Evolutionary conservation across 1,139 yeast genomes (phyloP).

Genomic region (Suhomyces yuchorum): DNA sequence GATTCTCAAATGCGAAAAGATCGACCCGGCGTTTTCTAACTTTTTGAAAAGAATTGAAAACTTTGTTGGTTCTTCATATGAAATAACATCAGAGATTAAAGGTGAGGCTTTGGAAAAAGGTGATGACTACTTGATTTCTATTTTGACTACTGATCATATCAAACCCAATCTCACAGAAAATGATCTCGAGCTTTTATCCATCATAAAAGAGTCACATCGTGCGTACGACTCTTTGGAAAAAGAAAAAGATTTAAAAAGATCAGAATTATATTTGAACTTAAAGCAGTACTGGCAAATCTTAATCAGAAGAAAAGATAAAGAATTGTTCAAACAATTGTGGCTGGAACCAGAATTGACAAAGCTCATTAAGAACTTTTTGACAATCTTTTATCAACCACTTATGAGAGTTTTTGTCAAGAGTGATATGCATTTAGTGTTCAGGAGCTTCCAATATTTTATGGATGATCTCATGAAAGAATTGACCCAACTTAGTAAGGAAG

Average conservation of each 20-base stretch:
- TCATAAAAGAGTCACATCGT: conserved; percentile 22
- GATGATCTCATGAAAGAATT: conserved; percentile 62
- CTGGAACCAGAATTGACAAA: conserved; percentile 77
- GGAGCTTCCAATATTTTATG: conserved; percentile 71
- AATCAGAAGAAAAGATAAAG: conserved; percentile 73
- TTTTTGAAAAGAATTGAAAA: conserved; percentile 31
- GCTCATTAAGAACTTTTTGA: conserved; percentile 68
- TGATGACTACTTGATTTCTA: conserved; percentile 29
- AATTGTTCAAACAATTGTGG: conserved; percentile 75
- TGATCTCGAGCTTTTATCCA: conserved; percentile 4
- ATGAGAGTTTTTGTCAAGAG: conserved; percentile 76
- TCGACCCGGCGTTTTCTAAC: conserved; percentile 22
- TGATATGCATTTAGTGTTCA: conserved; percentile 72
- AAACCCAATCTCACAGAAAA: conserved; percentile 19
- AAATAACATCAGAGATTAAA: conserved; percentile 24
- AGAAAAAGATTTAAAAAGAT: conserved; percentile 17
- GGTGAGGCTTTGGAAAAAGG: conserved; percentile 24
- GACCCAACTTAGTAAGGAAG: conserved; percentile 50
- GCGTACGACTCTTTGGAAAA: conserved; percentile 24
- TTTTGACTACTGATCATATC: conserved; percentile 25
- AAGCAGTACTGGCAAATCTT: conserved; percentile 66
- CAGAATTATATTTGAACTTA: conserved; percentile 46
- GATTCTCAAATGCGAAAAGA: conserved; percentile 39
- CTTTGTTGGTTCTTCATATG: conserved; percentile 22
- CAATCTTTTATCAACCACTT: conserved; percentile 83